phyloP scores from a whole-genome alignment of 495 filamentous ascomycete species.

The Aspergillus bridgeri region DNA sequence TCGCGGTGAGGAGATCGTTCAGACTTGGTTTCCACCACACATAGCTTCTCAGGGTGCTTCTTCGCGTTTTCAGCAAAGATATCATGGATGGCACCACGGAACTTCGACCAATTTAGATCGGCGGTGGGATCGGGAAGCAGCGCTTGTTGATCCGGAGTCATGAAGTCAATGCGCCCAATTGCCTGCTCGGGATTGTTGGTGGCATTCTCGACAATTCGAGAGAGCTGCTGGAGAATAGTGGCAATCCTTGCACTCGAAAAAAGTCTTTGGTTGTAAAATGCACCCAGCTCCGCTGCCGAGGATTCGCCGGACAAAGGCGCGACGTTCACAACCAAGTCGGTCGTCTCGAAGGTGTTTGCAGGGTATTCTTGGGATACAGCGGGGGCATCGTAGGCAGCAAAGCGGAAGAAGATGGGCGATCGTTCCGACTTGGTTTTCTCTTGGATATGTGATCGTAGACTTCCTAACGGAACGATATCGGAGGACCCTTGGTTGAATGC shows the following conservation, averaged over 20 bases:
- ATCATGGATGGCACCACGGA: conserved; percentile 76
- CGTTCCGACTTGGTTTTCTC: conserved; percentile 41
- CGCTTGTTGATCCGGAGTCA: conserved; percentile 41
- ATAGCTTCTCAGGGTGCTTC: conserved; percentile 71
- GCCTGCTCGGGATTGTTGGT: conserved; percentile 41
- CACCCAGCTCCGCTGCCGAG: conserved; percentile 37
- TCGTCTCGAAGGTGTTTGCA: conserved; percentile 44
- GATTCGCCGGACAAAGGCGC: conserved; percentile 23
- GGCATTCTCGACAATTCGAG: conserved; percentile 41
- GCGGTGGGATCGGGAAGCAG: conserved; percentile 70
- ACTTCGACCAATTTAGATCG: conserved; percentile 80
- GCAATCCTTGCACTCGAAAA: conserved; percentile 48
- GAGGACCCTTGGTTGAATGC: conserved; percentile 41
- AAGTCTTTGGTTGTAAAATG: conserved; percentile 50
- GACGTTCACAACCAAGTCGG: conserved; percentile 47
- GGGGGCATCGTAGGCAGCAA: conserved; percentile 49
- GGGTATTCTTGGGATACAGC: conserved; percentile 45
- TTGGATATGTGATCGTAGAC: conserved; percentile 45
- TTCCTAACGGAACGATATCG: conserved; percentile 45
- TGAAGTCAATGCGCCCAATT: conserved; percentile 47
- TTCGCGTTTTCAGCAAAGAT: conserved; percentile 70
- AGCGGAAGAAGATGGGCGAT: conserved; percentile 43
- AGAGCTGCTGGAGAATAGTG: conserved; percentile 43
- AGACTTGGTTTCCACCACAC: conserved; percentile 79
- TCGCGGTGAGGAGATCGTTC: conserved; percentile 53